Evolutionary conservation across 2,329 filamentous ascomycete genomes (phyloP).

Genomic region (Remersonia thermophila): DNA sequence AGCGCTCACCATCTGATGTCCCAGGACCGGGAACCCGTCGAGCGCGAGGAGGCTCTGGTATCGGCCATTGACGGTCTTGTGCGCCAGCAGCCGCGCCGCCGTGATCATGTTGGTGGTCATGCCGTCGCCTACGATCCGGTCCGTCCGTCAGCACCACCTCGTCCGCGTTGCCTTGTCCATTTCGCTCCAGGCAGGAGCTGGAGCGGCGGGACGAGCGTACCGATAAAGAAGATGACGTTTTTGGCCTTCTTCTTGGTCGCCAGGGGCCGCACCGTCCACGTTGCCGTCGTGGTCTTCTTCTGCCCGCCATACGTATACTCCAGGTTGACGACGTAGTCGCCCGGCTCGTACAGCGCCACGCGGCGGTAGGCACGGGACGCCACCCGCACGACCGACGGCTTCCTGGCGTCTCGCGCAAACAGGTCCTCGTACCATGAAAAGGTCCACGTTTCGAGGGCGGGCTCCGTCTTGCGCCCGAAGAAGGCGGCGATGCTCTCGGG

Average conservation of each 20-base stretch:
- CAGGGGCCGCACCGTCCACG: slow-evolving; percentile 65
- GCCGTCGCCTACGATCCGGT: slow-evolving; percentile 30
- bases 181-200: not conserved
- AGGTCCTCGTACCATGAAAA: slow-evolving; percentile 80
- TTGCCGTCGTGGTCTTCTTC: slow-evolving; percentile 60
- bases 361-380: slow-evolving; percentile 67
- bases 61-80: slow-evolving; percentile 74
- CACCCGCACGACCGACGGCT: slow-evolving; percentile 64
- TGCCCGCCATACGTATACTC: slow-evolving; percentile 61
- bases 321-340: slow-evolving; percentile 64
- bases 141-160: slow-evolving; percentile 2
- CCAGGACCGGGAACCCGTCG: slow-evolving; percentile 75
- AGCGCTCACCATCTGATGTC: slow-evolving; percentile 60
- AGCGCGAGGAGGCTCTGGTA: slow-evolving; percentile 65
- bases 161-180: no score
- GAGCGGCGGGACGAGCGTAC: slow-evolving; percentile 35
- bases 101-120: slow-evolving; percentile 71
- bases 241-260: slow-evolving; percentile 61
- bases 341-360: slow-evolving; percentile 65
- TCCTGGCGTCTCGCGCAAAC: slow-evolving; percentile 60
- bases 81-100: slow-evolving; percentile 66
- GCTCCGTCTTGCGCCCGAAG: slow-evolving; percentile 52
- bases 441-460: slow-evolving; percentile 65
- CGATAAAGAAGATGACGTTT: slow-evolving; percentile 78
- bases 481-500: slow-evolving; percentile 40